Evolutionary conservation across 768 basidiomycete species (phyloP).

Genomic region (Trametes punicea): DNA sequence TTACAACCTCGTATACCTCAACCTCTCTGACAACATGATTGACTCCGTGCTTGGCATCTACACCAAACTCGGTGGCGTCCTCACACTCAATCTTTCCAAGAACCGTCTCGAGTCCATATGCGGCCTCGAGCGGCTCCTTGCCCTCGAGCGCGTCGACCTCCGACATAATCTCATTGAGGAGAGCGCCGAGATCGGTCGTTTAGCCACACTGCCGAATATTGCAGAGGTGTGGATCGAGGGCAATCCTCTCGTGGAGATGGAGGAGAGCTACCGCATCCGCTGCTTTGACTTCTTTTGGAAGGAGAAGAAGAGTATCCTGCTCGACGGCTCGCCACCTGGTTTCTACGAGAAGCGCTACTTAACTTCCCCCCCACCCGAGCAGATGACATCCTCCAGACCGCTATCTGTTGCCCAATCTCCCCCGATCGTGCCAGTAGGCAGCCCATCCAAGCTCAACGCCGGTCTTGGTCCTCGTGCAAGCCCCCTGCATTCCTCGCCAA

Average conservation of each 20-base stretch:
- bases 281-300: conserved; percentile 84
- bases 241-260: conserved; percentile 74
- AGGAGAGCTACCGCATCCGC: conserved; percentile 65
- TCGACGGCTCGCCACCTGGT: conserved; percentile 72
- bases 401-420: conserved; percentile 53
- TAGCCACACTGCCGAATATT: conserved; percentile 78
- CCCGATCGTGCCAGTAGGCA: conserved; percentile 56
- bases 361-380: conserved; percentile 45
- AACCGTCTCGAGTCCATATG: conserved; percentile 95
- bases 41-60: conserved; percentile 92
- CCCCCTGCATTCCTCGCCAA: conserved; percentile 29
- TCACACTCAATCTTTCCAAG: conserved; percentile 72
- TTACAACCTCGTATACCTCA: conserved; percentile 82
- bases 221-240: conserved; percentile 79
- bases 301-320: conserved; percentile 72
- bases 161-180: conserved; percentile 79
- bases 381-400: conserved; percentile 49
- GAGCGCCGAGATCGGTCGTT: conserved; percentile 77
- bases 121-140: conserved; percentile 85
- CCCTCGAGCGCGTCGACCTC: conserved; percentile 82
- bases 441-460: conserved; percentile 18
- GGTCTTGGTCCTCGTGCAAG: not conserved
- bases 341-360: conserved; percentile 70
- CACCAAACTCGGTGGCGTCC: conserved; percentile 71
- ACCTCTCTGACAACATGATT: conserved; percentile 97